Percentiles rank a stretch among this genome's conserved stretches.
Conservation (phyloP, 192 early-diverging fungal genomes). For the Endogone sp. region DNA sequence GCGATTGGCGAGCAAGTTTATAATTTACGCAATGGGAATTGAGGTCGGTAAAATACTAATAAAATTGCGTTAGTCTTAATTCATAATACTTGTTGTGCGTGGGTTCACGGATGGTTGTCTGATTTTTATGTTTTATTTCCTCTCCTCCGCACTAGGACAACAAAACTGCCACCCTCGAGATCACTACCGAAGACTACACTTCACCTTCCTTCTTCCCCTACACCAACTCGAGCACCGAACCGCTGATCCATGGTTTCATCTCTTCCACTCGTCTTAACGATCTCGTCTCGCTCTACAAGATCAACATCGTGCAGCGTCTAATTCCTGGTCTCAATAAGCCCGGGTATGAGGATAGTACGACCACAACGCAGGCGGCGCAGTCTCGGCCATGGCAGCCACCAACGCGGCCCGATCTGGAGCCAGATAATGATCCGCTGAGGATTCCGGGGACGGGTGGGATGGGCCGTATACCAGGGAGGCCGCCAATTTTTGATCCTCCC, state of each 20-base stretch:
- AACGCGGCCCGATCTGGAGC: neutral
- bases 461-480: conserved; percentile 5
- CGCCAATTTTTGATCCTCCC: conserved; percentile 45
- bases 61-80: neutral
- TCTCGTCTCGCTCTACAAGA: conserved; percentile 55
- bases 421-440: neutral
- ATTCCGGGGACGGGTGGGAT: neutral
- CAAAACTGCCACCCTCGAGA: conserved; percentile 43
- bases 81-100: no score
- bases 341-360: conserved; percentile 47
- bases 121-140: neutral
- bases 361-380: neutral
- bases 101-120: neutral
- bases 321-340: conserved; percentile 68
- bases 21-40: conserved; percentile 62
- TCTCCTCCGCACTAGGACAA: conserved; percentile 33
- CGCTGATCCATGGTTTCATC: conserved; percentile 51
- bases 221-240: conserved; percentile 22
- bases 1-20: conserved; percentile 52
- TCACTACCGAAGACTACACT: conserved; percentile 44
- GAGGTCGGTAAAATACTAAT: conserved; percentile 42
- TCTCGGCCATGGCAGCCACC: neutral
- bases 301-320: conserved; percentile 59
- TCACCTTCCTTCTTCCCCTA: conserved; percentile 49
- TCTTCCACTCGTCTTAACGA: conserved; percentile 56